These are phyloP conservation scores for Haematococcus lacustris DNA, from an alignment of 139 green algal species.

Conservation along the genomic window DNA sequence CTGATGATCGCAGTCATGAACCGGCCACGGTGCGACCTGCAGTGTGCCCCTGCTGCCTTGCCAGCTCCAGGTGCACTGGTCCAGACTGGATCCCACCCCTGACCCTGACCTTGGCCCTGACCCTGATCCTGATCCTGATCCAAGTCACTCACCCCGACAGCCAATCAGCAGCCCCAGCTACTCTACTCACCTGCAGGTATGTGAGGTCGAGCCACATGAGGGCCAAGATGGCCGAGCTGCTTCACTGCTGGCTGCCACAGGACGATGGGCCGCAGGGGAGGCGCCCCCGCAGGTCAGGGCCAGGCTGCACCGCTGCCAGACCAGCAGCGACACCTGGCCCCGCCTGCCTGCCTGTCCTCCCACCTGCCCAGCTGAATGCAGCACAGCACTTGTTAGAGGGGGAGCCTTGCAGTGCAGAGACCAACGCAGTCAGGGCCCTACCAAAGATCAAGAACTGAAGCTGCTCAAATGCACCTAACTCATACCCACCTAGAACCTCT, in stretches of 20 bases:
- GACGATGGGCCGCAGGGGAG: conserved; percentile 7
- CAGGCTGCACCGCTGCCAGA: no score
- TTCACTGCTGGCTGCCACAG: conserved; percentile 45
- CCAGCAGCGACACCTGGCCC: no score
- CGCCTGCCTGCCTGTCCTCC: no score
- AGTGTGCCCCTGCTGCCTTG: background rate
- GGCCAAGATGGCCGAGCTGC: conserved; percentile 75
- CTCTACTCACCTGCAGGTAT: conserved; percentile 23
- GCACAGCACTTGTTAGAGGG: no score
- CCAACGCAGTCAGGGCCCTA: no score
- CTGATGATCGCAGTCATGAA: conserved; percentile 64
- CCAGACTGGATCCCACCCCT: no score
- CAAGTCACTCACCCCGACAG: background rate
- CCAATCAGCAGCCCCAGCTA: background rate
- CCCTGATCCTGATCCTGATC: background rate
- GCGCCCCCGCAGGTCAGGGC: conserved; percentile 5
- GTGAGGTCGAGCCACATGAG: conserved; percentile 81
- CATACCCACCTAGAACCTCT: background rate
- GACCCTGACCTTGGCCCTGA: no score
- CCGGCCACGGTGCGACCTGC: conserved; percentile 11
- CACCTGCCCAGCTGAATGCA: no score
- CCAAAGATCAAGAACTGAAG: no score
- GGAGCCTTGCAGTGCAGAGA: no score
- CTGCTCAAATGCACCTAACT: no score
- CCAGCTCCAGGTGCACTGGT: background rate